Evolutionary conservation across 345 rosid species (phyloP).

Genomic region (Draba incana): DNA sequence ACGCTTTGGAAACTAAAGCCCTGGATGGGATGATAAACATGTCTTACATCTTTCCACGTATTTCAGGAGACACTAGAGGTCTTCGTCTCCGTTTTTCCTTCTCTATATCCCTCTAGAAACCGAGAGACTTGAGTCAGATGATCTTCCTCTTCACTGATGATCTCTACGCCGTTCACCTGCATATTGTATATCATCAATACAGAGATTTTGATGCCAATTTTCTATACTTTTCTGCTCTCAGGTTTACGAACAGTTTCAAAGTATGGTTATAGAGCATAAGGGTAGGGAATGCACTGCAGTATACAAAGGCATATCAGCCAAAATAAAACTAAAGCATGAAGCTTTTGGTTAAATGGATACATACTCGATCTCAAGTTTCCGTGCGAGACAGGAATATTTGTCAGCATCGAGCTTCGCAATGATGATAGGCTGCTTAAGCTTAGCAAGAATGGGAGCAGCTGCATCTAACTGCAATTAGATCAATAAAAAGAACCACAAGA

Average conservation of each 20-base stretch:
- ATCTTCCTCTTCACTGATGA: conserved; percentile 64
- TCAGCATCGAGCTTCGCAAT: conserved; percentile 91
- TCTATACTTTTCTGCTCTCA: background rate
- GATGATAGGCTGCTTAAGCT: conserved; percentile 70
- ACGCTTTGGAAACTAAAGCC: background rate
- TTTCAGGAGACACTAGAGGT: conserved; percentile 27
- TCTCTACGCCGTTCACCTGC: conserved; percentile 70
- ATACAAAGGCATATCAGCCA: background rate
- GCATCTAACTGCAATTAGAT: conserved; percentile 69
- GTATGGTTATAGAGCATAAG: conserved; percentile 81
- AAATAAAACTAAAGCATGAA: background rate
- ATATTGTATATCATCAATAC: conserved; percentile 1
- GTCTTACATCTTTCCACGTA: background rate
- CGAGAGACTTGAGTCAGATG: conserved; percentile 71
- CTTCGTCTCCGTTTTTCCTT: conserved; percentile 64
- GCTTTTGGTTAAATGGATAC: conserved; percentile 21
- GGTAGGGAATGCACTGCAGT: conserved; percentile 77
- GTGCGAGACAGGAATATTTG: conserved; percentile 63
- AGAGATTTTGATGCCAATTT: background rate
- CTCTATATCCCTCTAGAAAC: conserved; percentile 80
- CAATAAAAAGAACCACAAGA: background rate
- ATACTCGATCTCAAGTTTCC: conserved; percentile 84
- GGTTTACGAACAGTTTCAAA: background rate
- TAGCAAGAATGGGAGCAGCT: conserved; percentile 81
- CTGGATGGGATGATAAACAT: background rate